Percentiles rank a stretch among this genome's conserved stretches.
phyloP scores from a whole-genome alignment of 495 filamentous ascomycete species.

The Aspergillus wentii region DNA sequence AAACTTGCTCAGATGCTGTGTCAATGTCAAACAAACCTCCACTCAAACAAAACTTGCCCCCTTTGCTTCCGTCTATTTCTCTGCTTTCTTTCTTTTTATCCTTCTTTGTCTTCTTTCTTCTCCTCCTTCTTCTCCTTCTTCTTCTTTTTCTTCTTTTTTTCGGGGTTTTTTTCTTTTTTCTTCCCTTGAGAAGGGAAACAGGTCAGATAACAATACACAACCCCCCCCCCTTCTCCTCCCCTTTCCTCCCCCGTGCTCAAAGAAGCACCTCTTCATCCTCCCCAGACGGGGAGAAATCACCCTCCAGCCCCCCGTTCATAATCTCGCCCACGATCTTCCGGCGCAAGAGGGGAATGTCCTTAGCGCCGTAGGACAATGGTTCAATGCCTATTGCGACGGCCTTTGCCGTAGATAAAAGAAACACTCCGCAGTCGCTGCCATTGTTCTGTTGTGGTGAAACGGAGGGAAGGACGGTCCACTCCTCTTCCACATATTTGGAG shows the following conservation, averaged over 20 bases:
- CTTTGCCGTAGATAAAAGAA: slow-evolving; percentile 68
- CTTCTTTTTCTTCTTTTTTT: not conserved
- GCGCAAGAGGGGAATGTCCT: slow-evolving; percentile 54
- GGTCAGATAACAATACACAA: too few species aligned
- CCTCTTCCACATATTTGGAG: slow-evolving; percentile 45
- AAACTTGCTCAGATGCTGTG: not conserved
- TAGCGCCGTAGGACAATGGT: slow-evolving; percentile 52
- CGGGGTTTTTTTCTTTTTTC: too few species aligned
- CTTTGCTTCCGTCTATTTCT: too few species aligned
- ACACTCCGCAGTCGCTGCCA: slow-evolving; percentile 76
- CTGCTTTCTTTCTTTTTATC: not conserved
- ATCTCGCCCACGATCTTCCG: slow-evolving; percentile 64
- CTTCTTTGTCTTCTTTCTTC: too few species aligned
- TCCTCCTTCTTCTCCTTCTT: not conserved
- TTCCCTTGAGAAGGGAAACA: too few species aligned
- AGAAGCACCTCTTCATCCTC: slow-evolving; percentile 18
- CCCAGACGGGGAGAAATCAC: slow-evolving; percentile 31
- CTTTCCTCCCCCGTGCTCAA: slow-evolving; percentile 7
- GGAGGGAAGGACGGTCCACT: slow-evolving; percentile 55
- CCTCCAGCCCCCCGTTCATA: slow-evolving; percentile 59
- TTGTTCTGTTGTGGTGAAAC: slow-evolving; percentile 59
- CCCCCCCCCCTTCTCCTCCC: not conserved
- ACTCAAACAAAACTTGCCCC: not conserved
- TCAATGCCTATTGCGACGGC: slow-evolving; percentile 61
- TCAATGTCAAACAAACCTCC: not conserved